Evolutionary conservation across 805 yeast genomes (phyloP), one percentile per base, ranked within the genome.

Genomic region (Kodamaea laetipori): DNA sequence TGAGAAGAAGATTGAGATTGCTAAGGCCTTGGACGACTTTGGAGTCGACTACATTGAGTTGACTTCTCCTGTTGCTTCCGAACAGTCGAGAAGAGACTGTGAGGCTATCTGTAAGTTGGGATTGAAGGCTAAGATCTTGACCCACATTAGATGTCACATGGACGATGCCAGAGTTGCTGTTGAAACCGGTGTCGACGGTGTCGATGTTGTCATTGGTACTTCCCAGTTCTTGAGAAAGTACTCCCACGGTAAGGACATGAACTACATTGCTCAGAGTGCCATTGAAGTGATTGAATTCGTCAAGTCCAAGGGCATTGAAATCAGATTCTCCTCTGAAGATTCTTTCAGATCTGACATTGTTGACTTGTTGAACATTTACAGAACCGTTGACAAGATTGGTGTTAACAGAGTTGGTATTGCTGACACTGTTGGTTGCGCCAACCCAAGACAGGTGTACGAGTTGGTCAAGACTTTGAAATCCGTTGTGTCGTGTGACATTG

Each of bases 351-450:
- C 95, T 36, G 98, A 92, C 67, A 80, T 94, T 56, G 98, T 92
- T 46, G 99, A 92, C 63, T 75, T 92, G 63, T 80, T 92, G 61
- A 92, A 92, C 74, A 94, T 92, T 57, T 92, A 92, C 77, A 86
- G 90, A 69, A 90, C 97, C 19, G 99, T 92, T 53, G 95, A 87
- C 75, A 87, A 89, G 74, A 88, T 92, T 56, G 99, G 99, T 60
- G 99, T 92, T 50, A 90, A 94, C 78, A 83, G 99, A 71, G 97
- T 92, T 43, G 99, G 99, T 73, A 92, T 92, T 72, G 99, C 99
- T 55, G 99, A 92, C 67, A 92, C 99, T 27, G 99, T 92, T 45
- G 99, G 99, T 39, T 86, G 98, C 67, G 99, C 99, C 53, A 92
- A 92, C 76, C 99, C 99, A 58, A 84, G 99, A 73, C 98, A 94